These are phyloP conservation scores for Penicillium egyptiacum DNA, from an alignment of 495 filamentous ascomycete genomes.

Conservation along the genomic window DNA sequence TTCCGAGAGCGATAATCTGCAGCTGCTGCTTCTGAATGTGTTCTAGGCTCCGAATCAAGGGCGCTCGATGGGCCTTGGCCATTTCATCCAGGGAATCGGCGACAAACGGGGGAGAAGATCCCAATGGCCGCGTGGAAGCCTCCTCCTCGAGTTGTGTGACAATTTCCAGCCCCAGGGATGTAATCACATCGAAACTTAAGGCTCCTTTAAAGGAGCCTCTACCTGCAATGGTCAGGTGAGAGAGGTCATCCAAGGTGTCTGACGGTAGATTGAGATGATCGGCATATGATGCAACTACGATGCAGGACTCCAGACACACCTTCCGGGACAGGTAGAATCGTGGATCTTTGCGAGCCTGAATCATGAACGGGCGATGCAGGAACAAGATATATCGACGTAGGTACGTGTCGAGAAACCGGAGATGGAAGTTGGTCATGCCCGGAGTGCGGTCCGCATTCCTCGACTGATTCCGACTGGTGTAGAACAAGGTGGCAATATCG, in stretches of 20 bases:
- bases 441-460: no score
- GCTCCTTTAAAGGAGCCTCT: conserved; percentile 24
- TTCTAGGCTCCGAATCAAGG: no score
- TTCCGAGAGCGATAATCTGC: no score
- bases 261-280: conserved; percentile 14
- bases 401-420: no score
- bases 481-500: no score
- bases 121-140: not conserved
- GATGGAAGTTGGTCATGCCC: no score
- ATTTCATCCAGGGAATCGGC: not conserved
- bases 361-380: conserved; percentile 47
- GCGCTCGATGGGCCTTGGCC: no score
- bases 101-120: not conserved
- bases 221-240: conserved; percentile 12
- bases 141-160: conserved; percentile 27
- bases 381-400: conserved; percentile 47
- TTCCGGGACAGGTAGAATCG: conserved; percentile 51
- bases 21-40: no score
- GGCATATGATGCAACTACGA: conserved; percentile 25
- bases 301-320: conserved; percentile 39
- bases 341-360: conserved; percentile 40
- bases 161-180: conserved; percentile 22
- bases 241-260: conserved; percentile 14
- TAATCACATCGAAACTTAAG: conserved; percentile 25
- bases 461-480: no score